Evolutionary conservation across 2,329 filamentous ascomycete genomes (phyloP), one percentile per base, ranked within the genome.

Genomic region (Cryphonectria radicalis): DNA sequence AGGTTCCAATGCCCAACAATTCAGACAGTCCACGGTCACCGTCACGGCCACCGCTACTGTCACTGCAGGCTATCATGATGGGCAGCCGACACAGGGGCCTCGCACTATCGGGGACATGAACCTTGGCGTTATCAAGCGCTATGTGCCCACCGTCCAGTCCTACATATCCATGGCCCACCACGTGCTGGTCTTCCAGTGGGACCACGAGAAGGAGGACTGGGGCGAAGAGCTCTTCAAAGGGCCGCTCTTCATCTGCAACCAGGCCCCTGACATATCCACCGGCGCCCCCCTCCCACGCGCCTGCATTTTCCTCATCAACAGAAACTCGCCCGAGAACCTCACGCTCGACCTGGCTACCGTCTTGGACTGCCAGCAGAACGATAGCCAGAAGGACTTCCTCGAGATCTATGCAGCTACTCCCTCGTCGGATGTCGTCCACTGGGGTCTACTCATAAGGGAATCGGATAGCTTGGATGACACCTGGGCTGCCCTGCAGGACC

Each of bases 31-130:
- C 22, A 55, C 65, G 1, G 67, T 55, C 37, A 43, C 67, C 19
- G 50, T 63, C 32, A 19, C 67, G 32, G 63, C 63, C 25, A 64
- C 67, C 40, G 35, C 57, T 28, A 22, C 80, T 32, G 81, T 81
- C 43, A 88, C 87, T 66, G 89, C 92, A 80, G 91, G 91, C 82
- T 90, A 92, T 76, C 91, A 89, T 73, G 90, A 92, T 79, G 86
- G 85, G n/a, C 81, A 83, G 74, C 86, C 88, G 77, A 77, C 81
- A 75, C 81, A 82, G 68, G 74, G 78, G 7, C 3, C 17, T 80
- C 91, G 93, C 74, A 91, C 91, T 74, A 96, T 95, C 80, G 92
- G 92, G 69, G 92, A 97, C 75, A 90, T 98, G 78, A 98, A 98
- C 84, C 87, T 97, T 75, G 86, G 89, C 65, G 95, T 98, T 55